phyloP scores from a whole-genome alignment of 192 early-diverging fungal genomes.

The Backusella parvicylindrica region DNA sequence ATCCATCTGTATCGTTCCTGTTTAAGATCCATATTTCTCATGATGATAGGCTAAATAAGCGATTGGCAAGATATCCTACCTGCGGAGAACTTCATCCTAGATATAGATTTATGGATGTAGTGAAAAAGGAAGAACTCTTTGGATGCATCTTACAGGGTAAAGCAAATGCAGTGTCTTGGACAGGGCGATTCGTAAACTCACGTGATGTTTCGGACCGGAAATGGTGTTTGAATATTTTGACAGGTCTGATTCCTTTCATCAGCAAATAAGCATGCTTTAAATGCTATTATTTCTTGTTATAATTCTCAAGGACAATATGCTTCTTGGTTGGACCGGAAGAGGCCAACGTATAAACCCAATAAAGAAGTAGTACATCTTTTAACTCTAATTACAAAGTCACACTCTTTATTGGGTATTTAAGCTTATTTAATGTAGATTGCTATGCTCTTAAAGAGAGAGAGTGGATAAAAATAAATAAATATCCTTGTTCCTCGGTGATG shows the following conservation, averaged over 20 bases:
- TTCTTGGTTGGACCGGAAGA: too few species aligned
- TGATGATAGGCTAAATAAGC: constrained; percentile 1
- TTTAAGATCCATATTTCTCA: neutral
- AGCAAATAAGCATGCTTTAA: too few species aligned
- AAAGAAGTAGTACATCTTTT: too few species aligned
- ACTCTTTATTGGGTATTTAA: neutral
- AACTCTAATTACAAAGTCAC: too few species aligned
- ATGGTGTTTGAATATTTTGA: neutral
- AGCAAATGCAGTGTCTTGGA: constrained; percentile 1
- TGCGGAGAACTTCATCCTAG: constrained; percentile 25
- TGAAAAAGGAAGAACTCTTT: constrained; percentile 24
- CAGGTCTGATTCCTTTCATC: neutral
- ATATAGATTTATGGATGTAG: constrained; percentile 16
- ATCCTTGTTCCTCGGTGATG: neutral
- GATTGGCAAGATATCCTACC: neutral
- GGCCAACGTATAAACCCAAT: too few species aligned
- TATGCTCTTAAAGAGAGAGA: too few species aligned
- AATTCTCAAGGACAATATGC: neutral
- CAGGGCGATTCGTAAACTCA: neutral
- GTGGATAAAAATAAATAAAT: neutral
- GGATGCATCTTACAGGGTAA: neutral
- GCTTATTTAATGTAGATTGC: too few species aligned
- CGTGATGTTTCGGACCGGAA: neutral
- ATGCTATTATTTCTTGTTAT: too few species aligned
- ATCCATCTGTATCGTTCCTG: neutral